Percentiles rank a stretch among this genome's conserved stretches.
Evolutionary conservation across 495 filamentous ascomycete genomes (phyloP).

Genomic region (Penicillium paxilli): DNA sequence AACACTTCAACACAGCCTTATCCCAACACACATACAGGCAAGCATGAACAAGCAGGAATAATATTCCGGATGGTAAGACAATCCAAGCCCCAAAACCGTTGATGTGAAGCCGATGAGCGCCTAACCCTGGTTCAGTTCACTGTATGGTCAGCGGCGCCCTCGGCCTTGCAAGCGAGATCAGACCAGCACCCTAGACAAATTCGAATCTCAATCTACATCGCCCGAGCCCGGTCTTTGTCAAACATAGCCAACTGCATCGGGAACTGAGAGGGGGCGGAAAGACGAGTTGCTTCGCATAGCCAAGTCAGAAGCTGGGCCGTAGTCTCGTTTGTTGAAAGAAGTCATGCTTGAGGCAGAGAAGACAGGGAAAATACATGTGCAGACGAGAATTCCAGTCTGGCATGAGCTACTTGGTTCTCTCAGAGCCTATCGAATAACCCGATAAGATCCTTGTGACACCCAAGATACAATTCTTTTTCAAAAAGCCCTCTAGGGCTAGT

Average conservation of each 20-base stretch:
- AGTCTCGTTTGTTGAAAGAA: background rate
- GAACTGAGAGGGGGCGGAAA: background rate
- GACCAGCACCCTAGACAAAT: conserved; percentile 5
- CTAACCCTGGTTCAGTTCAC: background rate
- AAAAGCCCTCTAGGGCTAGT: no score
- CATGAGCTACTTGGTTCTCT: conserved; percentile 6
- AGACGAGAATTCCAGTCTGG: background rate
- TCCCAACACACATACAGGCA: background rate
- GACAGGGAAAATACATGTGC: background rate
- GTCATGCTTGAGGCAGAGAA: background rate
- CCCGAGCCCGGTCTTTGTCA: conserved; percentile 1
- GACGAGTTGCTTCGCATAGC: background rate
- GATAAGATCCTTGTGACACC: no score
- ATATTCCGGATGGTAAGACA: background rate
- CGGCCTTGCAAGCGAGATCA: background rate
- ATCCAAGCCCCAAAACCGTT: conserved; percentile 18
- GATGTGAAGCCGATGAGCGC: conserved; percentile 18
- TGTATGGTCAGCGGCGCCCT: background rate
- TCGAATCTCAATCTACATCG: conserved; percentile 8
- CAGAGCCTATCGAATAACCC: background rate
- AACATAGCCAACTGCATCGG: conserved; percentile 10
- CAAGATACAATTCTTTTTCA: no score
- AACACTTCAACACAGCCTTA: background rate
- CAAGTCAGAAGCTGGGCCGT: background rate
- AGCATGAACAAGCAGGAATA: conserved; percentile 1